These are phyloP conservation scores for Trichosporon asahii DNA, from an alignment of 1,284 basidiomycete genomes.

Conservation along the genomic window DNA sequence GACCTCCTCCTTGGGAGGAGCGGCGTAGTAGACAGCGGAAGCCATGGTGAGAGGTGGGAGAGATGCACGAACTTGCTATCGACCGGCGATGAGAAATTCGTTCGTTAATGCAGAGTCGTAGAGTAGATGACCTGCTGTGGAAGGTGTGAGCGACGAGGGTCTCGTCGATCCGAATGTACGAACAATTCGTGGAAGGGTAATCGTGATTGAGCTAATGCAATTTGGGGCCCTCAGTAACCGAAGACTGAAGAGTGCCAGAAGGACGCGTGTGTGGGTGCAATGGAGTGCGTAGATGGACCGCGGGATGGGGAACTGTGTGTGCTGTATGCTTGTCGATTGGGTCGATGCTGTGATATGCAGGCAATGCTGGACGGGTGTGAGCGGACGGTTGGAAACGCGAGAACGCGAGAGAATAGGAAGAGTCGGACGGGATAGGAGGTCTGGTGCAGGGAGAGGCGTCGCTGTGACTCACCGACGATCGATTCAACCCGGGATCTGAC, in stretches of 20 bases:
- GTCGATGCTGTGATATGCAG: not conserved
- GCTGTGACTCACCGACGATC: conserved; percentile 1
- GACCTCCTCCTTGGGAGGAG: conserved; percentile 21
- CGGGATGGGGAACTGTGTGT: not conserved
- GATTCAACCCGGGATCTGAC: not conserved
- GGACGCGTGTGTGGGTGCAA: not conserved
- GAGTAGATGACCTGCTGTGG: not conserved
- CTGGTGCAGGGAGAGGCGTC: not conserved
- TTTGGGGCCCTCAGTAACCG: not conserved
- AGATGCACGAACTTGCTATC: conserved; percentile 5
- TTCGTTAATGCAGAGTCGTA: not conserved
- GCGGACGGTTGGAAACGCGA: not conserved
- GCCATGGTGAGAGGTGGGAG: conserved; percentile 12
- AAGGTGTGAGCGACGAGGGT: not conserved
- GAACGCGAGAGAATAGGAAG: not conserved
- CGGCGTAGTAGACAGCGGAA: conserved; percentile 12
- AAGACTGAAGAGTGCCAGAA: not conserved
- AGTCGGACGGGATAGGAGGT: conserved; percentile 3
- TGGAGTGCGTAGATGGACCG: not conserved
- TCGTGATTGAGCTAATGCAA: not conserved
- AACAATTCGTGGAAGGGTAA: not conserved
- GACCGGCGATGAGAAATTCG: conserved; percentile 9
- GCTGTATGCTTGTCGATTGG: not conserved
- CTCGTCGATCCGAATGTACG: not conserved
- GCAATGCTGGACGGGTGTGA: conserved; percentile 1